Percentiles rank a stretch among this genome's conserved stretches.
phyloP scores from a whole-genome alignment of 2,329 filamentous ascomycete species.

The Nannizziopsis arthrosporioides region DNA sequence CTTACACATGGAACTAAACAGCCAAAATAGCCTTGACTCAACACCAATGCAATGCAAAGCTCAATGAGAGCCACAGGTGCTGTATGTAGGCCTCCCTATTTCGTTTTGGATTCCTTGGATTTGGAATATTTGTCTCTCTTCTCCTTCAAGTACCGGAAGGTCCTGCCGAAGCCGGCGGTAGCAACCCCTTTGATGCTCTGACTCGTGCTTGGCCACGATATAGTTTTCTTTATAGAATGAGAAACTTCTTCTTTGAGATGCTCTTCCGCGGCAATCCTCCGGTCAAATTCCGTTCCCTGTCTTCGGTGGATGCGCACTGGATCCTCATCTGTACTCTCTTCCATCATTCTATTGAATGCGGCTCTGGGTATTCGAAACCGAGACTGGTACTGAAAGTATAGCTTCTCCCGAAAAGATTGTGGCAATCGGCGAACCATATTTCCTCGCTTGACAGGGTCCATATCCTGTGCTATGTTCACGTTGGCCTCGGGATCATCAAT shows the following conservation, averaged over 20 bases:
- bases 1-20: background rate
- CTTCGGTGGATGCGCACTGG: constrained; percentile 55
- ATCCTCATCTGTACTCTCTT: constrained; percentile 57
- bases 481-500: constrained; percentile 52
- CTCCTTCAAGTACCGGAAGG: constrained; percentile 66
- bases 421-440: constrained; percentile 95
- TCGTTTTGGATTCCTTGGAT: constrained; percentile 20
- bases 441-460: constrained; percentile 78
- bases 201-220: constrained; percentile 80
- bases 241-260: constrained; percentile 60
- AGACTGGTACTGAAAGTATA: constrained; percentile 91
- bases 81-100: background rate
- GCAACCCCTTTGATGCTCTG: constrained; percentile 77
- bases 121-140: constrained; percentile 57
- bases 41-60: background rate
- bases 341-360: constrained; percentile 77
- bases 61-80: no score
- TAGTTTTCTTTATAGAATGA: constrained; percentile 70
- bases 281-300: constrained; percentile 75
- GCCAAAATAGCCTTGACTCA: background rate
- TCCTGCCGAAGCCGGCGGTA: constrained; percentile 61
- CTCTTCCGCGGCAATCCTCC: constrained; percentile 62
- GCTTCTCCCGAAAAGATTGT: constrained; percentile 68
- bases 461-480: constrained; percentile 67
- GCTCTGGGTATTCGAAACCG: constrained; percentile 74